Evolutionary conservation across 2,329 filamentous ascomycete genomes (phyloP).

Genomic region (Amesomyces nigricolor): DNA sequence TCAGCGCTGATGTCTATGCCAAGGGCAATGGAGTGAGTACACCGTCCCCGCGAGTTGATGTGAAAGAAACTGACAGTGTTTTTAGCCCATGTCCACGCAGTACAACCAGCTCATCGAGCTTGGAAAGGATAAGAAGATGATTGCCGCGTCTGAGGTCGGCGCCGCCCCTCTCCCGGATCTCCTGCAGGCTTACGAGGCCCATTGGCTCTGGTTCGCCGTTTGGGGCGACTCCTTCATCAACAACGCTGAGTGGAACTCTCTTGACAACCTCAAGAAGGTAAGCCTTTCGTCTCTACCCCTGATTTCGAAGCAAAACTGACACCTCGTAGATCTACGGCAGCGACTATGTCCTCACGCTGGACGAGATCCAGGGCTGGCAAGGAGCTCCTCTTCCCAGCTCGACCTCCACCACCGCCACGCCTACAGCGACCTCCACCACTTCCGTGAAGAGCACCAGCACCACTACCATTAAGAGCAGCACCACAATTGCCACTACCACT

Average conservation of each 20-base stretch:
- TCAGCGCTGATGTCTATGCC: conserved; percentile 42
- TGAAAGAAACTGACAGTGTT: not conserved
- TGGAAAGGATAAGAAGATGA: conserved; percentile 42
- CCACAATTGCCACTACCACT: not conserved
- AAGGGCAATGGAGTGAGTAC: conserved; percentile 38
- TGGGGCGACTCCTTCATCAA: conserved; percentile 42
- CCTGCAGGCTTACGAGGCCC: conserved; percentile 39
- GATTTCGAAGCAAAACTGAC: not conserved
- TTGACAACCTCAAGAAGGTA: conserved; percentile 36
- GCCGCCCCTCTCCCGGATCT: conserved; percentile 39
- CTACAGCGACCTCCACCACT: not conserved
- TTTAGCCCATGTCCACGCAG: conserved; percentile 37
- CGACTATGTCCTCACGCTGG: conserved; percentile 33
- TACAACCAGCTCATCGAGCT: conserved; percentile 41
- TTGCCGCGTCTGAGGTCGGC: conserved; percentile 43
- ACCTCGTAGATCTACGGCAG: conserved; percentile 28
- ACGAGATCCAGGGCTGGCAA: conserved; percentile 34
- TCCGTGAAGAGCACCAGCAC: not conserved
- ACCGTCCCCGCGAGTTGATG: no score
- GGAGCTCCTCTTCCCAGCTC: not conserved
- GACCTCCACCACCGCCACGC: not conserved
- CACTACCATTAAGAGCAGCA: not conserved
- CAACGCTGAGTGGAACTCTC: conserved; percentile 37
- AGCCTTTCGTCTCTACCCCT: not conserved
- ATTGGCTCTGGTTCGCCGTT: conserved; percentile 45